phyloP scores from a whole-genome alignment of 2,329 filamentous ascomycete species.

The Passalora sequoiae region DNA sequence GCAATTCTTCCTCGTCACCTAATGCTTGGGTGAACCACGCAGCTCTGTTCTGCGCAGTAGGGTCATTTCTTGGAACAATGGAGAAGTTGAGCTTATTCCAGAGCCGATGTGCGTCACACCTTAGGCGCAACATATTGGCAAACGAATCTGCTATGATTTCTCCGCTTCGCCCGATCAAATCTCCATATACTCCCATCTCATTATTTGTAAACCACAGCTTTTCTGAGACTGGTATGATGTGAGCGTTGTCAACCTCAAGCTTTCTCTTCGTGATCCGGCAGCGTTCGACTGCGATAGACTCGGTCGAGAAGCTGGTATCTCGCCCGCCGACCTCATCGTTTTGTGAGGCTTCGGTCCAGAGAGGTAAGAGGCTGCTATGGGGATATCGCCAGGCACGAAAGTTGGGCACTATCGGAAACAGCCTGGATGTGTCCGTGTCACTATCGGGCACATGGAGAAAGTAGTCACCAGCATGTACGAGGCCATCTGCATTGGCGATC shows the following conservation, averaged over 20 bases:
- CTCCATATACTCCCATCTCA: background rate
- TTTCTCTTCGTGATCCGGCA: conserved; percentile 4
- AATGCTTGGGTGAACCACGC: background rate
- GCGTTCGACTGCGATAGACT: conserved; percentile 5
- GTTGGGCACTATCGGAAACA: conserved; percentile 17
- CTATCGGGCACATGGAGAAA: conserved; percentile 7
- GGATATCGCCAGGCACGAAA: conserved; percentile 20
- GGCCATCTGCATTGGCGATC: conserved; percentile 3
- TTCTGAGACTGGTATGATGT: background rate
- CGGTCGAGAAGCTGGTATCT: conserved; percentile 2
- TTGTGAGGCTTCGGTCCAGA: conserved; percentile 1
- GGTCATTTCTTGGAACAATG: background rate
- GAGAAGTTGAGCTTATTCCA: background rate
- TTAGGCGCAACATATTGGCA: background rate
- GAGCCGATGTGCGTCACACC: background rate
- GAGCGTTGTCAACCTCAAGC: conserved; percentile 2
- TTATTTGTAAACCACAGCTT: background rate
- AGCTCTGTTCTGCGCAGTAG: background rate
- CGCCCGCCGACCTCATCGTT: background rate
- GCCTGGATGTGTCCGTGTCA: conserved; percentile 1
- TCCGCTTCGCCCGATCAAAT: background rate
- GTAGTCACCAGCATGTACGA: conserved; percentile 6
- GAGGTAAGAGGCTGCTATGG: conserved; percentile 6
- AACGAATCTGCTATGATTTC: background rate
- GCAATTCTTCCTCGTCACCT: background rate